A percentile compares a stretch with the other conserved stretches of the same genome.
Conservation (phyloP, 305 asterid species). For the Fraxinus sp. region DNA sequence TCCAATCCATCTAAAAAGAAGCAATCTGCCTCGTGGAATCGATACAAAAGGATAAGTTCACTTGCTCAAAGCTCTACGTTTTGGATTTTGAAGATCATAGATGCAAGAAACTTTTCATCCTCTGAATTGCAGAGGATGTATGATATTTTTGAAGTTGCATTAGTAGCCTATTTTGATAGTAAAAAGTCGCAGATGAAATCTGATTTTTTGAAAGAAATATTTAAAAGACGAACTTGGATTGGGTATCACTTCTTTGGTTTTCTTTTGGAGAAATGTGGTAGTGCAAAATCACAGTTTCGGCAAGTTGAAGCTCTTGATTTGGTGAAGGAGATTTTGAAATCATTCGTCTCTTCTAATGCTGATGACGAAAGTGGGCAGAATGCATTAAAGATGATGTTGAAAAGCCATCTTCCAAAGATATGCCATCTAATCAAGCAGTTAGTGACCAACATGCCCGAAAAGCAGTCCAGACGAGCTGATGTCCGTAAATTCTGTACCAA, state of each 20-base stretch:
- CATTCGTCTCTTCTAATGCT: conserved; percentile 30
- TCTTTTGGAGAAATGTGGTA: conserved; percentile 78
- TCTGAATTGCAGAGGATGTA: conserved; percentile 58
- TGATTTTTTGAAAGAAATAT: conserved; percentile 69
- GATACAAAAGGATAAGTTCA: conserved; percentile 70
- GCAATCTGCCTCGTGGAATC: conserved; percentile 71
- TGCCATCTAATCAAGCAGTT: conserved; percentile 50
- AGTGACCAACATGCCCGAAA: conserved; percentile 76
- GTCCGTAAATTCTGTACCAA: conserved; percentile 83
- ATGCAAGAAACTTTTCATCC: conserved; percentile 57
- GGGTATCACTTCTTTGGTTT: conserved; percentile 63
- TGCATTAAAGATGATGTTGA: conserved; percentile 35
- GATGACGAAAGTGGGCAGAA: conserved; percentile 31
- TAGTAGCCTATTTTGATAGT: conserved; percentile 67
- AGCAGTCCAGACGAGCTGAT: conserved; percentile 73
- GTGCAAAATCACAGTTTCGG: conserved; percentile 69
- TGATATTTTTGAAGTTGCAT: conserved; percentile 50
- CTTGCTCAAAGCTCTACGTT: conserved; percentile 79
- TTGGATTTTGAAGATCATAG: conserved; percentile 85
- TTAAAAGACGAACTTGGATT: conserved; percentile 78
- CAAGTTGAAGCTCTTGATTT: conserved; percentile 91
- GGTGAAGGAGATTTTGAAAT: conserved; percentile 58
- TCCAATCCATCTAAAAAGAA: conserved; percentile 70
- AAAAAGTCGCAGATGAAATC: conserved; percentile 82
- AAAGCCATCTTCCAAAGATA: conserved; percentile 48